Base-by-base conservation (phyloP, 192 early-diverging fungal genomes). In the Pecoramyces ruminantium region DNA sequence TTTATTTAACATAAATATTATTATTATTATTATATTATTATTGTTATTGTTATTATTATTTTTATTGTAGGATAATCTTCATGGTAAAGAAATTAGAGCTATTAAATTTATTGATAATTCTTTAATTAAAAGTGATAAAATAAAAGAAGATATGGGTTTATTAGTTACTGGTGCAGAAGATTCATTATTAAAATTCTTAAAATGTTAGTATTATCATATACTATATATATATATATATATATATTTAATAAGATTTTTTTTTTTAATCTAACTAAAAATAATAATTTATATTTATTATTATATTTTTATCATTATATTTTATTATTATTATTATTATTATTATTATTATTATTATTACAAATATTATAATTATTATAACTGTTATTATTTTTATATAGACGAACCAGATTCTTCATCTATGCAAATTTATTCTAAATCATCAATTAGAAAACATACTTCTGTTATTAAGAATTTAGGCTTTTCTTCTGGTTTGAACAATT, bases 31-130 rank as follows among this genome's bases (percentile, higher is more conserved):
- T n/a, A n/a, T n/a, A n/a, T n/a, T n/a, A n/a, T n/a, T n/a, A n/a
- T n/a, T n/a, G n/a, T n/a, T n/a, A n/a, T n/a, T n/a, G n/a, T n/a
- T n/a, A n/a, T n/a, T n/a, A n/a, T n/a, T n/a, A n/a, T n/a, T n/a
- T n/a, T n/a, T n/a, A n/a, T n/a, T n/a, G n/a, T n/a, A n/a, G n/a
- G 86, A 88, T 38, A 87, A 87, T 79, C 90, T 86, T 79, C 89
- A 93, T 82, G 92, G 91, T 25, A 83, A 88, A 21, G 93, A 94
- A 78, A 89, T 89, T 21, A 85, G 92, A 17, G 87, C 87, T 0
- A 80, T 92, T 29, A 79, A 84, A 77, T 91, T 87, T 81, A 77
- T 91, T 29, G 81, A 84, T 39, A 13, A 27, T 81, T 18, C 42
- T 15, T 15, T 13, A 51, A 27, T 81, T 42, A 12, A 30, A 29